Evolutionary conservation across 1,284 basidiomycete species (phyloP), one percentile per base, ranked within the genome.

Genomic region (Ustilago cynodontis): DNA sequence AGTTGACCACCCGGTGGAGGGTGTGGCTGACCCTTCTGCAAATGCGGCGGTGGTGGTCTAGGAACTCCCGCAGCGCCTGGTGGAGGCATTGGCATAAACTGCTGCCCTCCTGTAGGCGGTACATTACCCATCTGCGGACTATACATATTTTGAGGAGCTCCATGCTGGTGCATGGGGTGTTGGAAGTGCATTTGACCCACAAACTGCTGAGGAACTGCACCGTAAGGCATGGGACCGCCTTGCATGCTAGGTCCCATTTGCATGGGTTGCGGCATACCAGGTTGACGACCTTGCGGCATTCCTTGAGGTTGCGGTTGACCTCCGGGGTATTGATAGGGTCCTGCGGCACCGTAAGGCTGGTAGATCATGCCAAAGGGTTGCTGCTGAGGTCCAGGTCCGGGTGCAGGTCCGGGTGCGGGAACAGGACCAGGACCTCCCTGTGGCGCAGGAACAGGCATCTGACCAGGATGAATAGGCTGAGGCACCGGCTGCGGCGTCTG

Each of bases 61-160:
- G 76, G 71, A 35, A 51, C 69, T 2, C 76, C 76, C 7, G 59
- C 65, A 7, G 70, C 52, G 33, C 71, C 68, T 1, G 67, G 71
- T 33, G 71, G 71, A n/a, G 71, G 76, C 71, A 78, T 78, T 3
- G 76, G 71, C 60, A 71, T 67, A 35, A 65, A 74, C n/a, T 74
- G 77, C 61, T 66, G 67, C 57, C 65, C 65, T 24, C 51, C 59
- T 13, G 62, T 31, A 18, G 66, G 67, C 0, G 71, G 62, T 24
- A 73, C 71, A 24, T 77, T 74, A 33, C 64, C 78, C 77, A 82
- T 81, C 58, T 80, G 81, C 41, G 81, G 81, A 26, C 78, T 80
- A 60, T 82, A 82, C 70, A 82, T 75, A 49, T 62, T 68, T 55
- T 71, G 77, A 24, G 77, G 71, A 9, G 54, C 77, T 16, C 69